phyloP scores from a whole-genome alignment of 495 filamentous ascomycete species.

The Schizothecium vesticola region DNA sequence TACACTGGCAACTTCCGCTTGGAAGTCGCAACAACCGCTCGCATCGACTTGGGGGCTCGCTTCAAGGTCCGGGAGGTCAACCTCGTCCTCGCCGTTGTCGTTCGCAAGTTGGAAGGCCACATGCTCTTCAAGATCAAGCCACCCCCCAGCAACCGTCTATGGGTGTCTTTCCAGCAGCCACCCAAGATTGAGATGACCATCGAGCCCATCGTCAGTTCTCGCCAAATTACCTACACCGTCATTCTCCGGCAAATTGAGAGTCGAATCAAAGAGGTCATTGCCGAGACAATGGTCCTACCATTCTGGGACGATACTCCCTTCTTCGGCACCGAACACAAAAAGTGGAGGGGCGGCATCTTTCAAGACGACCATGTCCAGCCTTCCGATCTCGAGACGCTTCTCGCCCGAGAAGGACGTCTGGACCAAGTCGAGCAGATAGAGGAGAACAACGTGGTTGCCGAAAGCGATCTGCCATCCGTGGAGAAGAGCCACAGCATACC shows the following conservation, averaged over 20 bases:
- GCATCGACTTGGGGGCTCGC: conserved; percentile 79
- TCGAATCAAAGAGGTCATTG: conserved; percentile 85
- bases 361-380: conserved; percentile 45
- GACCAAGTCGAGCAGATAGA: conserved; percentile 44
- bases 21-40: conserved; percentile 83
- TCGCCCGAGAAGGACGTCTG: conserved; percentile 54
- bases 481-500: conserved; percentile 58
- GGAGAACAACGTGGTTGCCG: conserved; percentile 18
- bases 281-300: conserved; percentile 86
- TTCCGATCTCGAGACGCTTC: conserved; percentile 40
- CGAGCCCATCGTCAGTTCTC: conserved; percentile 88
- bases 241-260: conserved; percentile 92
- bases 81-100: conserved; percentile 76
- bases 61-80: conserved; percentile 90
- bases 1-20: conserved; percentile 86
- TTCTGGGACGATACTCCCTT: conserved; percentile 96
- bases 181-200: conserved; percentile 89
- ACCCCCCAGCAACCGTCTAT: conserved; percentile 88
- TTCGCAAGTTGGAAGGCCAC: conserved; percentile 84
- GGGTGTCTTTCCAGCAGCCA: conserved; percentile 88
- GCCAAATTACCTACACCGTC: conserved; percentile 89
- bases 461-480: conserved; percentile 40
- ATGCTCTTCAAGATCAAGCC: conserved; percentile 83
- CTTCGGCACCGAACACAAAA: conserved; percentile 66
- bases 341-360: conserved; percentile 87